A percentile compares a stretch with the other conserved stretches of the same genome.
Evolutionary conservation across 23 red algal species (phyloP).

Genomic region (Gracilaria gracilis): DNA sequence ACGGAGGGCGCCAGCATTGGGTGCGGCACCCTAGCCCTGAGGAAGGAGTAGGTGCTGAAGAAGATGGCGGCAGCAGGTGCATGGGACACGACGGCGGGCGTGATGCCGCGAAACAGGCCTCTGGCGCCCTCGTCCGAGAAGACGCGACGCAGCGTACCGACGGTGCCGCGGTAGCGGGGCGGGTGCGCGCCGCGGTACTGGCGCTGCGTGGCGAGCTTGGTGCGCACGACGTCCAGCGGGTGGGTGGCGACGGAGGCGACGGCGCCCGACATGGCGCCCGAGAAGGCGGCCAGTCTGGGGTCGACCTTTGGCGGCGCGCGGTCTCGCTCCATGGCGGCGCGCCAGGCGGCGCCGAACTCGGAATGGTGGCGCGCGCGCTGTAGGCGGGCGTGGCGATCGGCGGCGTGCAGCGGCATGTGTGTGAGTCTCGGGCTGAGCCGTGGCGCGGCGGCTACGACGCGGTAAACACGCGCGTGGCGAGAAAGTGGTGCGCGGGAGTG

Average conservation of each 20-base stretch:
- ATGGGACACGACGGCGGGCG: conserved; percentile 51
- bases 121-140: conserved; percentile 39
- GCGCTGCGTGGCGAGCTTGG: conserved; percentile 51
- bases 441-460: too few relatives aligned
- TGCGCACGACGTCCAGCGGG: conserved; percentile 63
- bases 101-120: conserved; percentile 54
- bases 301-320: not conserved
- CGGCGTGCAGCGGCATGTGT: not conserved
- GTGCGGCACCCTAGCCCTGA: conserved; percentile 1
- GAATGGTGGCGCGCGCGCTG: conserved; percentile 1
- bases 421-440: not conserved
- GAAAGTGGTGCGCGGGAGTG: too few relatives aligned
- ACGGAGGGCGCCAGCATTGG: not conserved
- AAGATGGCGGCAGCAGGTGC: conserved; percentile 61
- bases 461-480: too few relatives aligned
- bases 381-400: not conserved
- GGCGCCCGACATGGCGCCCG: conserved; percentile 35
- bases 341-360: not conserved
- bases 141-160: conserved; percentile 43
- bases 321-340: not conserved
- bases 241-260: conserved; percentile 42
- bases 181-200: conserved; percentile 33
- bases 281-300: conserved; percentile 45
- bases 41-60: conserved; percentile 49
- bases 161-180: conserved; percentile 47